phyloP scores from a whole-genome alignment of 2,329 filamentous ascomycete species.

The Penicillium corylophilum region DNA sequence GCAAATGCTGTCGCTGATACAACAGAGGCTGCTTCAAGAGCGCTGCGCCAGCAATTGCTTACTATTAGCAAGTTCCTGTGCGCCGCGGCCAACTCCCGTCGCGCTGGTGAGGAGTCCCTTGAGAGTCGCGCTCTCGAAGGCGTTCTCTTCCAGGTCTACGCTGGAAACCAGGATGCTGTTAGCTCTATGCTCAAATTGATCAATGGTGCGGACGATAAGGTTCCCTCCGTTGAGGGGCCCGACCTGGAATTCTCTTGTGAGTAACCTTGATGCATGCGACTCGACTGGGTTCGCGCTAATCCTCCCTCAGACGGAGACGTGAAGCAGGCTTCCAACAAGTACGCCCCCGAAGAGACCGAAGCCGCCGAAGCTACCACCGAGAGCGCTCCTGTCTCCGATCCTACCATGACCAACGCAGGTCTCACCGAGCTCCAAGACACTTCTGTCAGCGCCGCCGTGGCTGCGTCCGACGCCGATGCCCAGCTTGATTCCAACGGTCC shows the following conservation, averaged over 20 bases:
- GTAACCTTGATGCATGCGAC: constrained; percentile 25
- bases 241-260: constrained; percentile 58
- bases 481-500: constrained; percentile 27
- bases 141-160: constrained; percentile 62
- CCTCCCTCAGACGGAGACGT: constrained; percentile 49
- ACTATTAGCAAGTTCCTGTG: constrained; percentile 62
- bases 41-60: constrained; percentile 56
- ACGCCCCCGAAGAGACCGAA: constrained; percentile 31
- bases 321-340: constrained; percentile 50
- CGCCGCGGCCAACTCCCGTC: constrained; percentile 61
- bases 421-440: constrained; percentile 58
- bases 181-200: constrained; percentile 61
- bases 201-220: constrained; percentile 58
- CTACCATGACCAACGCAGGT: constrained; percentile 60
- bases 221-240: constrained; percentile 57
- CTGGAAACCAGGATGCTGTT: constrained; percentile 60
- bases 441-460: constrained; percentile 49
- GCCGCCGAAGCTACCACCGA: constrained; percentile 41
- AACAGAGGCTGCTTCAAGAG: constrained; percentile 46
- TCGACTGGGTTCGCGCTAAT: background rate
- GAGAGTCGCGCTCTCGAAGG: constrained; percentile 65
- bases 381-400: constrained; percentile 49
- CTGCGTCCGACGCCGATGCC: background rate
- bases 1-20: constrained; percentile 52
- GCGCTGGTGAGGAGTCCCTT: constrained; percentile 56